Conservation (phyloP, 148 eudicot species). For the Vaccinium corymbosum region DNA sequence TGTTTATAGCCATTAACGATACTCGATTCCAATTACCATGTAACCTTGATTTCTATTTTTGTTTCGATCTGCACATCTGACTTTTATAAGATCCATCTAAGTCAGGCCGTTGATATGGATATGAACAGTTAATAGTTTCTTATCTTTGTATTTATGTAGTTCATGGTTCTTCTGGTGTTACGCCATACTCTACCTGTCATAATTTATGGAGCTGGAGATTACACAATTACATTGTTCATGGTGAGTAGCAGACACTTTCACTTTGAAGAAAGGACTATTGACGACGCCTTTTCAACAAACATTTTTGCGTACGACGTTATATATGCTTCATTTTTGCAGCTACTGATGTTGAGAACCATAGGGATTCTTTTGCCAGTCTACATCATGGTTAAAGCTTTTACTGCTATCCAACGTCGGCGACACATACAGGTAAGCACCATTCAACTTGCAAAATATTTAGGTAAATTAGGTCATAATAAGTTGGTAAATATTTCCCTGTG, state of each 20-base stretch:
- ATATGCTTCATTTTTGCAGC: constrained; percentile 34
- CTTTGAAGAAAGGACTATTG: background rate
- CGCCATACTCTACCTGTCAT: constrained; percentile 69
- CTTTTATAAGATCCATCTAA: background rate
- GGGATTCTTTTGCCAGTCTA: constrained; percentile 60
- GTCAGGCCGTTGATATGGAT: background rate
- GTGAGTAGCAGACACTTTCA: constrained; percentile 28
- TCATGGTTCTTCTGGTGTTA: constrained; percentile 44
- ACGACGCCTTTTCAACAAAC: background rate
- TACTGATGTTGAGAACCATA: constrained; percentile 50
- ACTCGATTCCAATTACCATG: background rate
- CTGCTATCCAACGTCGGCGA: constrained; percentile 40
- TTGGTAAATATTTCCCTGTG: background rate
- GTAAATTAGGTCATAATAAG: background rate
- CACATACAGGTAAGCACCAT: constrained; percentile 44
- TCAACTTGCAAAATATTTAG: background rate
- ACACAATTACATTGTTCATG: constrained; percentile 43
- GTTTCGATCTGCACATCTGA: background rate
- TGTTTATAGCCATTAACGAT: background rate
- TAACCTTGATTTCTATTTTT: background rate
- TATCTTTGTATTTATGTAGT: background rate
- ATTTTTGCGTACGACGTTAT: background rate
- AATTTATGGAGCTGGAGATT: constrained; percentile 46
- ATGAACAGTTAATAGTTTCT: background rate
- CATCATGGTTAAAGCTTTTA: constrained; percentile 48